Conservation (phyloP, 164 flowering plant species). For the Vitis vinifera region ASM3070453v1 NC_081822.1:14354501-14355000, state of each 20-base stretch:
- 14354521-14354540: too few relatives aligned
- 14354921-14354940: conserved; percentile 7
- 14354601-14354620: too few relatives aligned
- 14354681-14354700: too few relatives aligned
- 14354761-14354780: neutral
- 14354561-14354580: too few relatives aligned
- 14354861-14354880: neutral
- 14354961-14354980: neutral
- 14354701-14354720: too few relatives aligned
- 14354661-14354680: too few relatives aligned
- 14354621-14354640: too few relatives aligned
- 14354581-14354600: too few relatives aligned
- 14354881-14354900: conserved; percentile 1
- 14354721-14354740: neutral
- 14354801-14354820: neutral
- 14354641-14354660: too few relatives aligned
- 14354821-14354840: neutral
- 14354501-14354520: too few relatives aligned
- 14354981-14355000: neutral
- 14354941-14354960: conserved; percentile 9
- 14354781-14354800: neutral
- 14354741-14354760: neutral
- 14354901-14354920: neutral
- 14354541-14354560: too few relatives aligned
- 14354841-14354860: neutral